Base-by-base conservation (phyloP, 108 stramenopile genomes). In the Skeletonema marinoi region DNA sequence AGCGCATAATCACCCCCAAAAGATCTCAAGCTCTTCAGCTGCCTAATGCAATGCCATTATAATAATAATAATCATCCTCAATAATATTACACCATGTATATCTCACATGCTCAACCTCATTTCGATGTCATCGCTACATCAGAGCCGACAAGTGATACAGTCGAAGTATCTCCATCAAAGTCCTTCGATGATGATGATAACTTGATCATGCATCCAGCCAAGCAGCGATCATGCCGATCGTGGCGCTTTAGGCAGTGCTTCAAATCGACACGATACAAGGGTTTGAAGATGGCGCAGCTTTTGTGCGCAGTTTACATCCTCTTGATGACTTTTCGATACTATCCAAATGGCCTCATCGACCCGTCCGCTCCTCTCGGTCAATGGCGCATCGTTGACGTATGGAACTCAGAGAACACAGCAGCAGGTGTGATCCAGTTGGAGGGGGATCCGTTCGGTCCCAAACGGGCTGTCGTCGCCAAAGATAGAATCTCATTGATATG, bases 381-480 rank as follows among this genome's bases (percentile, higher is more conserved):
- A 56, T 74, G 73, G 73, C 73, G 73, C 32, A 74, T 74, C 33
- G 46, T 74, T 56, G 73, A 74, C 31, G 73, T 74, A 17, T 74
- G 73, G 73, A 74, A 74, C 21, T 12, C 59, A 3, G 76, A 80
- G 5, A 60, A 77, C 13, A 85, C 85, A 6, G 61, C 42, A 61
- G 32, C 60, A 32, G 85, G 85, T 39, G 70, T 85, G 30, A 81
- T 85, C 32, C 80, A 77, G 2, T 19, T 81, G 33, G 33, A 78
- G 1, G 85, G 85, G 2, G 51, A 74, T 36, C 73, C 73, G 14
- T 46, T 39, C 3, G 73, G 73, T 17, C 73, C 63, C 11, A 68
- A 78, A 31, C 75, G 85, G 5, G 80, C 85, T 9, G 77, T 85
- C 8, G 75, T 85, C 1, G 85, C 85, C 31, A 66, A 69, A 31